Evolutionary conservation across 148 eudicot species (phyloP).

Genomic region (Rhododendron mucronatum): DNA sequence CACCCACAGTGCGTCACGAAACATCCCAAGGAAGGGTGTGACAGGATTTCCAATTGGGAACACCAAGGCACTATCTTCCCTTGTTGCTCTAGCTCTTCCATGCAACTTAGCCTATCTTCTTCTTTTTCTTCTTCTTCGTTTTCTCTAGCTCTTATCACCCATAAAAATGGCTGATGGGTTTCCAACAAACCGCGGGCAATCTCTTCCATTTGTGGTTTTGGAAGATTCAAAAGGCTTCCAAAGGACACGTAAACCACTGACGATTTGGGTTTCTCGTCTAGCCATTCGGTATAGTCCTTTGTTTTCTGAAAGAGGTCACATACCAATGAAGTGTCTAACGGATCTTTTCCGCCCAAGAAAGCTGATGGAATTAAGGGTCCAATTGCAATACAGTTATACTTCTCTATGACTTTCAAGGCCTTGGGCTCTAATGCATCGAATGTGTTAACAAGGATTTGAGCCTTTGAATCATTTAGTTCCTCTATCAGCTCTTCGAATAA

Average conservation of each 20-base stretch:
- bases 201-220: constrained; percentile 28
- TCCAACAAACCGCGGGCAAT: constrained; percentile 28
- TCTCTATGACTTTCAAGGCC: constrained; percentile 20
- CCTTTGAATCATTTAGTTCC: constrained; percentile 13
- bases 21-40: constrained; percentile 11
- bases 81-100: constrained; percentile 16
- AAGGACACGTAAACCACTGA: constrained; percentile 41
- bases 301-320: constrained; percentile 14
- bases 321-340: constrained; percentile 2
- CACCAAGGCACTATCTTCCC: constrained; percentile 30
- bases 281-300: constrained; percentile 32
- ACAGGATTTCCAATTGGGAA: background rate
- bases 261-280: constrained; percentile 22
- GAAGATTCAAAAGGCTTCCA: constrained; percentile 29
- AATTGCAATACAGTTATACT: constrained; percentile 13
- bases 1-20: constrained; percentile 34
- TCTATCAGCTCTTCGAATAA: constrained; percentile 23
- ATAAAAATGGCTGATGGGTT: constrained; percentile 27
- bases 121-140: background rate
- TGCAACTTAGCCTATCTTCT: constrained; percentile 8
- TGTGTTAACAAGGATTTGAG: constrained; percentile 33
- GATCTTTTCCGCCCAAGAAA: constrained; percentile 19
- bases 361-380: constrained; percentile 31
- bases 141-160: constrained; percentile 32
- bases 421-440: constrained; percentile 30